Percentiles rank a stretch among this genome's conserved stretches.
phyloP scores from a whole-genome alignment of 2,329 filamentous ascomycete species.

The Colletotrichum somersetense region DNA sequence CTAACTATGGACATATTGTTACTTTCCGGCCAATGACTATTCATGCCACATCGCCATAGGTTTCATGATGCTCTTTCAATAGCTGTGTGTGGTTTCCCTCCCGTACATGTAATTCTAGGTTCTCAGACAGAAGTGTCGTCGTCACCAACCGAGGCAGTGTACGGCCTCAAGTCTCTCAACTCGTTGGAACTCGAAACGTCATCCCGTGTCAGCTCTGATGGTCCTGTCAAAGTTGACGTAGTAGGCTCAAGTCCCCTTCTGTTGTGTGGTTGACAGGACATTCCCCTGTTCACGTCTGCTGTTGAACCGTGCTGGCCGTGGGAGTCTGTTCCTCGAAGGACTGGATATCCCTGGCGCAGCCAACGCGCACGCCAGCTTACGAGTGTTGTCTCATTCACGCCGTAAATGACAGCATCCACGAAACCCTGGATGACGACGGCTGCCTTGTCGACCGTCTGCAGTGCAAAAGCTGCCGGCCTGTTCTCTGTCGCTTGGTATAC shows the following conservation, averaged over 20 bases:
- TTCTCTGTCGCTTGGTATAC: conserved; percentile 54
- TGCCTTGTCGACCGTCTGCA: conserved; percentile 54
- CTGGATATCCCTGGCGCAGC: conserved; percentile 10
- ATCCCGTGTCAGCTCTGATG: background rate
- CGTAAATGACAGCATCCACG: conserved; percentile 57
- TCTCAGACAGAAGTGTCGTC: background rate
- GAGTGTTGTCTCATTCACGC: conserved; percentile 42
- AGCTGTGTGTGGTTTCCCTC: background rate
- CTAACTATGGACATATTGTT: background rate
- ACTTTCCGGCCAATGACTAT: no score
- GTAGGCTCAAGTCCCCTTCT: background rate
- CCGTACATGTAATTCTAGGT: background rate
- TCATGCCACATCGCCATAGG: background rate
- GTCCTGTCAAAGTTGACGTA: background rate
- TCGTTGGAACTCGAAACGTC: conserved; percentile 5
- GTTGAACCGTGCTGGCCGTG: background rate
- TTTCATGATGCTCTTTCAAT: background rate
- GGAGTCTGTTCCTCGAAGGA: background rate
- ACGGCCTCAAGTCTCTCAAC: conserved; percentile 11
- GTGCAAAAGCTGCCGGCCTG: conserved; percentile 51
- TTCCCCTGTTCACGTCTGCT: background rate
- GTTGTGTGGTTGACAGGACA: background rate
- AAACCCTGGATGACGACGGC: conserved; percentile 58
- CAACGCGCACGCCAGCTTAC: conserved; percentile 26
- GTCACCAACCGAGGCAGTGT: background rate